Base-by-base conservation (phyloP, 192 early-diverging fungal species). In the Podila clonocystis region DNA sequence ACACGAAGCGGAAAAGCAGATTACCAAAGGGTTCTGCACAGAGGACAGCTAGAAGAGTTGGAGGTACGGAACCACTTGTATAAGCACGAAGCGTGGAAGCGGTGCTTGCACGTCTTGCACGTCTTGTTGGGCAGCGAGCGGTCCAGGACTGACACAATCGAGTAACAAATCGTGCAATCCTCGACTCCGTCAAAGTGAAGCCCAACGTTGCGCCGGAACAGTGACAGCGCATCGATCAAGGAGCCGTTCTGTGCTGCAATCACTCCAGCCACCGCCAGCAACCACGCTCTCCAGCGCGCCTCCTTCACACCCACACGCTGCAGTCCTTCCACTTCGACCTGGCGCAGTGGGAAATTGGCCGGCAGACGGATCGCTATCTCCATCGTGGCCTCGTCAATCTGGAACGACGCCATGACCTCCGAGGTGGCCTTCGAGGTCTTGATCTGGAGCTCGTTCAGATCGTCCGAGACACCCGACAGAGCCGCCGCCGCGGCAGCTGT, bases 121-220 rank as follows among this genome's bases (percentile, higher is more conserved):
- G 91, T 90, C 83, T 96, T 96, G 62, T 82, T 93, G 9, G 98
- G 98, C 62, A 98, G 75, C 19, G 92, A 90, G 62, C 92, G 87
- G 83, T 98, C 97, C 64, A 94, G 85, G 4, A 94, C 88, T 41
- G 95, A 94, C 20, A 99, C 94, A 58, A 98, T 92, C 28, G 96
- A 98, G 77, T 99, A 99, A 85, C 97, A 99, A 74, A 99, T 98
- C 3, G 94, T 91, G 74, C 97, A 99, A 77, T 98, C 97, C 72
- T 98, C 97, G 38, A 97, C 92, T n/a, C 97, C 98, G 48, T 94
- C 92, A 85, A 99, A 98, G 75, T 97, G 96, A 45, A 96, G 83
- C n/a, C 87, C 85, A 24, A 97, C 90, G 75, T 99, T 99, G 65
- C 90, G 91, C 52, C 93, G 84, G 68, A 96, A 93, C 63, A 96